Evolutionary conservation across 2,329 filamentous ascomycete genomes (phyloP), one percentile per base, ranked within the genome.

Genomic region (Cladosporium sp.): DNA sequence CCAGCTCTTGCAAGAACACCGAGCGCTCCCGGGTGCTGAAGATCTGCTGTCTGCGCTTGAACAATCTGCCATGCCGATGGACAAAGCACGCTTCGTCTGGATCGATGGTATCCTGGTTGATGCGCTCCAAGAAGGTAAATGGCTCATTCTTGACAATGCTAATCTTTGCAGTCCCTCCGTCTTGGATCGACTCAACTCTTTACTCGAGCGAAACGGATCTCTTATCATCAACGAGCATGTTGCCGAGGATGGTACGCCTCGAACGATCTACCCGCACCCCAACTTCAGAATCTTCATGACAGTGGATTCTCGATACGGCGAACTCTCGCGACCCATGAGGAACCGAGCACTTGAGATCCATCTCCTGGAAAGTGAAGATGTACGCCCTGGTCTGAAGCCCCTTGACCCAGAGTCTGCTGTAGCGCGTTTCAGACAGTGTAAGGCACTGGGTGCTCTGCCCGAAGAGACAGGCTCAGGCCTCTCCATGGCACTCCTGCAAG

Each of bases 121-220:
- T 66, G 93, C 94, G 42, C 80, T 97, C 11, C 83, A 95, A 69
- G 80, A 88, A 65, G 94, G 94, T 14, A 84, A 92, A 61, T 99
- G 94, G 94, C 80, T 99, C 17, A 87, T 99, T 11, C 84, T 99
- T 20, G 94, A 99, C 74, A 97, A 99, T 73, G 94, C 95, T 61
- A 99, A 99, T 69, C 82, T 99, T 59, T 99, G 95, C 76, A 97
- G 89, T 68, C 88, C 93, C 22, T 96, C 93, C 6, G 94, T 99
- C 1, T 82, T 99, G 9, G 94, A 99, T 74, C 84, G 95, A 62
- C 78, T 99, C 54, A 99, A 99, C 72, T 97, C 94, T 0, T 78
- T 99, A 8, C 87, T 97, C 7, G 94, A 99, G 71, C 92, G 92
- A 0, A 88, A 92, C 68, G 94, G 94, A 1, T 87, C 86, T 62